Evolutionary conservation across 2,329 filamentous ascomycete species (phyloP).

Genomic region (Cercospora sesami): DNA sequence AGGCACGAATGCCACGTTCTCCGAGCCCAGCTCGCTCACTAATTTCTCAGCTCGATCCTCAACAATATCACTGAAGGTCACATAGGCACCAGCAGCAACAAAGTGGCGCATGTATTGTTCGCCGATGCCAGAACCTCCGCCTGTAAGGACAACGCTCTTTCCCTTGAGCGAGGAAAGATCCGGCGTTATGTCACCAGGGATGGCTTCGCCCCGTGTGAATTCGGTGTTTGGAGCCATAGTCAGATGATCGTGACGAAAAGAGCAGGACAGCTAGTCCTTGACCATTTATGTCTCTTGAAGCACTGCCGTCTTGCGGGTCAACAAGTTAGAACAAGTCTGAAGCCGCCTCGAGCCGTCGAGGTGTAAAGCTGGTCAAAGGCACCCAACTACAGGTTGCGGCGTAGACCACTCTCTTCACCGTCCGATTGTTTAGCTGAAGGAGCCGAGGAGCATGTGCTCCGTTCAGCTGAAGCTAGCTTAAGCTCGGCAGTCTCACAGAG

Average conservation of each 20-base stretch:
- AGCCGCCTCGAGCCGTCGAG: neutral
- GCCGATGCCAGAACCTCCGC: conserved; percentile 47
- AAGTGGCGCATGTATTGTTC: conserved; percentile 39
- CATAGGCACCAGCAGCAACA: conserved; percentile 37
- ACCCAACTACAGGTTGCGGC: too few relatives aligned
- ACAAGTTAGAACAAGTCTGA: neutral
- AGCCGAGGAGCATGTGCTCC: neutral
- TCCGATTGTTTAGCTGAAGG: neutral
- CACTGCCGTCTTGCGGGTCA: neutral
- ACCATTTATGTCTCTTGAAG: neutral
- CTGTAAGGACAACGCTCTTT: conserved; percentile 53
- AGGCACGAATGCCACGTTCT: conserved; percentile 35
- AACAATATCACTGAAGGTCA: conserved; percentile 41
- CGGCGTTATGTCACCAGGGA: conserved; percentile 40
- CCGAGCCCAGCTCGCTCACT: conserved; percentile 36
- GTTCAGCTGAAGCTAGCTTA: neutral
- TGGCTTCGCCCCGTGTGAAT: conserved; percentile 19
- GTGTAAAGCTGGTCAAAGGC: too few relatives aligned
- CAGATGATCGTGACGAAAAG: neutral
- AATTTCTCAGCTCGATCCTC: conserved; percentile 33
- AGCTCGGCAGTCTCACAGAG: neutral
- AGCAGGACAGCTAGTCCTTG: neutral
- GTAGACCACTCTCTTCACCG: too few relatives aligned
- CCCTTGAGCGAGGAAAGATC: conserved; percentile 44
- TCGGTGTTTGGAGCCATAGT: conserved; percentile 17